phyloP scores from a whole-genome alignment of 345 rosid genomes.

The Brassica rapa region DNA sequence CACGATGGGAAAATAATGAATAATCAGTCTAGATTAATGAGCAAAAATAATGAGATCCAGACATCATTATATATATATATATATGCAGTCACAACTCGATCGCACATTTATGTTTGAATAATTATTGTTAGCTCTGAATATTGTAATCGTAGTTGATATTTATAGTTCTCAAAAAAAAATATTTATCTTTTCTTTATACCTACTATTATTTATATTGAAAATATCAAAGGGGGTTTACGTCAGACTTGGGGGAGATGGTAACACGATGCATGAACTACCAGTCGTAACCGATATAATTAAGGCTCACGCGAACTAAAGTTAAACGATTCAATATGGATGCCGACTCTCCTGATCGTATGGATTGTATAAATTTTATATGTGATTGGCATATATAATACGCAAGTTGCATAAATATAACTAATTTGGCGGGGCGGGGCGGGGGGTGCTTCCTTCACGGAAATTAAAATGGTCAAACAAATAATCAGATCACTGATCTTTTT shows the following conservation, averaged over 20 bases:
- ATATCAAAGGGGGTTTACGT: slow-evolving; percentile 37
- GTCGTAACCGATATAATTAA: background rate
- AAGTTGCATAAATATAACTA: slow-evolving; percentile 20
- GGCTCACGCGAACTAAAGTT: slow-evolving; percentile 20
- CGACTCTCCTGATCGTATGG: slow-evolving; percentile 9
- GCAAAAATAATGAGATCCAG: background rate
- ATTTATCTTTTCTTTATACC: background rate
- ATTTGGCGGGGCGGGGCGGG: background rate
- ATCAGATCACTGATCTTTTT: background rate
- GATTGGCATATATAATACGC: background rate
- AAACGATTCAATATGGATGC: slow-evolving; percentile 9
- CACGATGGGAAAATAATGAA: background rate
- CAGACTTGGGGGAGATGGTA: slow-evolving; percentile 31
- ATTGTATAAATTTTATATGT: background rate
- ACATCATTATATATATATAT: background rate
- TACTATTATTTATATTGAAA: slow-evolving; percentile 11
- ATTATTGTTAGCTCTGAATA: background rate
- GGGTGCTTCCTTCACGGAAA: background rate
- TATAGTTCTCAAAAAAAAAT: background rate
- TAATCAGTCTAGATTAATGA: background rate
- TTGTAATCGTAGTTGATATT: background rate
- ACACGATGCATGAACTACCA: slow-evolving; percentile 21
- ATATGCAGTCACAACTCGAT: background rate
- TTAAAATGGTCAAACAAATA: background rate
- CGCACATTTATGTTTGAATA: background rate